phyloP scores from a whole-genome alignment of 2,329 filamentous ascomycete species.

The Penicillium decumbens region DNA sequence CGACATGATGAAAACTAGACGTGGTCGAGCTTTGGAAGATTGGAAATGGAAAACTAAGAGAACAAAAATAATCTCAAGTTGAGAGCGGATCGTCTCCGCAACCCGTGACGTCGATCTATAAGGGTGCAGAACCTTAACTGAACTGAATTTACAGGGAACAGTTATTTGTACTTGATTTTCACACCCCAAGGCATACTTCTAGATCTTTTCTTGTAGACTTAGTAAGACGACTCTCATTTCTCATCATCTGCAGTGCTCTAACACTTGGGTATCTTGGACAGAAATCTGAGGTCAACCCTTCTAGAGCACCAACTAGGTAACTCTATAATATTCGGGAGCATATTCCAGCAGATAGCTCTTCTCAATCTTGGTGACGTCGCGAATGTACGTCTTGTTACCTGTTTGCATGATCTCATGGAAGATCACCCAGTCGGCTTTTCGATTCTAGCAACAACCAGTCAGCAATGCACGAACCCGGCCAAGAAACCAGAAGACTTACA shows the following conservation, averaged over 20 bases:
- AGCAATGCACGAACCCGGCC: not conserved
- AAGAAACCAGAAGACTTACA: conserved; percentile 40
- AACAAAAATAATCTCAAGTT: not conserved
- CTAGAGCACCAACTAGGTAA: conserved; percentile 35
- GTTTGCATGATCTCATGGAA: conserved; percentile 94
- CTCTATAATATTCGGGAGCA: conserved; percentile 74
- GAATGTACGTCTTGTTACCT: conserved; percentile 79
- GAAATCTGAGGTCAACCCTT: not conserved
- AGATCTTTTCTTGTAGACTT: not conserved
- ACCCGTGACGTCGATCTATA: conserved; percentile 19
- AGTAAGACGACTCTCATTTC: not conserved
- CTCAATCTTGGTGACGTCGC: conserved; percentile 89
- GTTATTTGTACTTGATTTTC: not conserved
- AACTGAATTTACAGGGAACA: not conserved
- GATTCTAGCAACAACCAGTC: conserved; percentile 51
- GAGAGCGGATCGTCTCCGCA: conserved; percentile 17
- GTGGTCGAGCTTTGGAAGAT: not conserved
- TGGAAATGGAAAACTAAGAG: not conserved
- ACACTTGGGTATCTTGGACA: conserved; percentile 16
- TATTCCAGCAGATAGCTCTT: conserved; percentile 90
- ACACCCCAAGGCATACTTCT: not conserved
- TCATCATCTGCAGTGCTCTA: not conserved
- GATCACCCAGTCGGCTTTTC: conserved; percentile 93
- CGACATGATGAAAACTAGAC: conserved; percentile 28
- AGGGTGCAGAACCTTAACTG: not conserved